A percentile compares a stretch with the other conserved stretches of the same genome.
Conservation (phyloP, 179 eudicot species). For the Nepenthes alata region DNA sequence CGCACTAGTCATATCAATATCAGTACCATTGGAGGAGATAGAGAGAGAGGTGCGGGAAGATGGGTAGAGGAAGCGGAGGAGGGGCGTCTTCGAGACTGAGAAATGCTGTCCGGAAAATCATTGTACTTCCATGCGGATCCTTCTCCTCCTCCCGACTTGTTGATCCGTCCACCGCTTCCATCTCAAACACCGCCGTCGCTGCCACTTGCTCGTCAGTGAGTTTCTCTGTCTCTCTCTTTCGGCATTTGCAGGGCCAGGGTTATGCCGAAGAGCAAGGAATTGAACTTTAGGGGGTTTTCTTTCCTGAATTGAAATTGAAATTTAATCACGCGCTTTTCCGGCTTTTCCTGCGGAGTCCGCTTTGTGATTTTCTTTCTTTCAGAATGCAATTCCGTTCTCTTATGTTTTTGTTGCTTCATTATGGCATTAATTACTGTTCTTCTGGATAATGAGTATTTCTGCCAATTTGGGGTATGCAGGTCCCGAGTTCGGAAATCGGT, state of each 20-base stretch:
- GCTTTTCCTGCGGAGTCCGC: no score
- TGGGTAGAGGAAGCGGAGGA: slow-evolving; percentile 9
- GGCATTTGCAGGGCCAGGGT: neutral
- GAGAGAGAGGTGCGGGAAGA: neutral
- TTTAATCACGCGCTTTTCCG: no score
- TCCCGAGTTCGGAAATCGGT: no score
- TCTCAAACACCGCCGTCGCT: neutral
- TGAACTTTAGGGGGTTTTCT: no score
- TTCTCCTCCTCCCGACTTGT: slow-evolving; percentile 11
- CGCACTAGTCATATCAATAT: no score
- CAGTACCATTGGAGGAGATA: no score
- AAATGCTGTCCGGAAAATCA: slow-evolving; percentile 14
- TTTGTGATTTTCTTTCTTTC: no score
- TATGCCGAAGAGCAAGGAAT: no score
- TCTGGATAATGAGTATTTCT: no score
- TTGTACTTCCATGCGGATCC: slow-evolving; percentile 21
- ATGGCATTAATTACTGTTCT: neutral
- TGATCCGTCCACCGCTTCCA: slow-evolving; percentile 3
- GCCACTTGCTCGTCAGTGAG: slow-evolving; percentile 10
- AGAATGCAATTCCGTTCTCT: neutral
- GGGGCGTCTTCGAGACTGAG: slow-evolving; percentile 21
- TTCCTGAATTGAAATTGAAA: no score
- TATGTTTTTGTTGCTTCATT: neutral
- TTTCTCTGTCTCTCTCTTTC: neutral
- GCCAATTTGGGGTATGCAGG: no score